Conservation (phyloP, 2,329 filamentous ascomycete species). For the Torrubiellomyces zombiae region DNA sequence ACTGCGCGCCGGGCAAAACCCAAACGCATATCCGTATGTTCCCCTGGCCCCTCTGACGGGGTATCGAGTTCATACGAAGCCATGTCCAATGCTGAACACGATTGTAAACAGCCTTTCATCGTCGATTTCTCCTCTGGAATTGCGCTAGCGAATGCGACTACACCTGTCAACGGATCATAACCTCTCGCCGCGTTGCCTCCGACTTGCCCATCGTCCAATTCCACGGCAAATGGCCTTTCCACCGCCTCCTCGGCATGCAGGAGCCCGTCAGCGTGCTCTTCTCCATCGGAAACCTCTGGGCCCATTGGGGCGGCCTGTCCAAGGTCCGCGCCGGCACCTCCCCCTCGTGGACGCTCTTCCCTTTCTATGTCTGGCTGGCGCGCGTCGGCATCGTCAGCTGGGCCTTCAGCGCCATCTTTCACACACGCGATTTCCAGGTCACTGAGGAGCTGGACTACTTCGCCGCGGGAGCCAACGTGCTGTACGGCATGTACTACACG, state of each 20-base stretch:
- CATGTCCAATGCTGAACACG: too few relatives aligned
- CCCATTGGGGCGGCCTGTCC: slow-evolving; percentile 62
- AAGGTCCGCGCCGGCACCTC: slow-evolving; percentile 58
- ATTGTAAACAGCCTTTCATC: slow-evolving; percentile 50
- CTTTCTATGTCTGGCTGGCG: slow-evolving; percentile 67
- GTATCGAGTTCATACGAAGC: not conserved
- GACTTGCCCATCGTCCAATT: slow-evolving; percentile 68
- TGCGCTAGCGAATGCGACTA: slow-evolving; percentile 95
- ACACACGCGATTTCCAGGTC: slow-evolving; percentile 66
- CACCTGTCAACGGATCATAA: slow-evolving; percentile 88
- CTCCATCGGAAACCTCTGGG: slow-evolving; percentile 77
- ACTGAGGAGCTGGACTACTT: slow-evolving; percentile 98
- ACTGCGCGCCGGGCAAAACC: slow-evolving; percentile 49
- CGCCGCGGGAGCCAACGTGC: slow-evolving; percentile 71
- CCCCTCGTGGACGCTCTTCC: slow-evolving; percentile 53
- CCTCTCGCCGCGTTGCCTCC: slow-evolving; percentile 48
- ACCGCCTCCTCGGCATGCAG: slow-evolving; percentile 79
- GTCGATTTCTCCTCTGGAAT: slow-evolving; percentile 77
- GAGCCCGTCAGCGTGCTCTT: slow-evolving; percentile 90
- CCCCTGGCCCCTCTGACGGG: slow-evolving; percentile 1
- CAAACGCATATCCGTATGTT: slow-evolving; percentile 53
- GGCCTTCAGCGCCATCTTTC: slow-evolving; percentile 82
- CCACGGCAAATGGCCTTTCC: slow-evolving; percentile 98
- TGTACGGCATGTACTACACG: slow-evolving; percentile 83
- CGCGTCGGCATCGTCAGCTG: slow-evolving; percentile 71